phyloP scores from a whole-genome alignment of 202 grass and related monocot genomes.

The Saccharum hybrid region DNA sequence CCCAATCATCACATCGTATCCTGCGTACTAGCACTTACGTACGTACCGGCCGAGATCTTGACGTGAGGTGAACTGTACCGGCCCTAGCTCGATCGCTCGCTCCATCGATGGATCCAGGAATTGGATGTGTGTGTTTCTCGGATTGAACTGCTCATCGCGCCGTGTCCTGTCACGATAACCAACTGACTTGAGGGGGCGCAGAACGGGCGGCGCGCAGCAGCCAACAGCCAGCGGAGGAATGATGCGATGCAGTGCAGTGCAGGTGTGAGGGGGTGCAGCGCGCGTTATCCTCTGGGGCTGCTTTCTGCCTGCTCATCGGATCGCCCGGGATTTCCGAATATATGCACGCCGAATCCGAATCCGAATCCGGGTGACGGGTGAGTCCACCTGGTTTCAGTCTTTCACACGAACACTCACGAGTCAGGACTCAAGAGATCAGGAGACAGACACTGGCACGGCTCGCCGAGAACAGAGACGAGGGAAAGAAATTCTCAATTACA shows the following conservation, averaged over 20 bases:
- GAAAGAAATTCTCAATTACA: too few species aligned
- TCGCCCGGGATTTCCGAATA: conserved; percentile 50
- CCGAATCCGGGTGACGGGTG: conserved; percentile 33
- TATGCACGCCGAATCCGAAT: conserved; percentile 34
- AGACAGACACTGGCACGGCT: not conserved
- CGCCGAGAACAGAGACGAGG: too few species aligned
- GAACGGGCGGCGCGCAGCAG: conserved; percentile 22
- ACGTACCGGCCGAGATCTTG: too few species aligned
- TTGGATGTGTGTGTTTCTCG: not conserved
- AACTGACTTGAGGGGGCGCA: conserved; percentile 21
- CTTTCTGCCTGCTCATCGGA: conserved; percentile 40
- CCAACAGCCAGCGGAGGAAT: not conserved
- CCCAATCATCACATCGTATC: too few species aligned
- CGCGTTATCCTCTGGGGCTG: not conserved
- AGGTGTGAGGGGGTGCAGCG: not conserved
- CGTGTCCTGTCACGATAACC: conserved; percentile 8
- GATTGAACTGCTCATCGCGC: not conserved
- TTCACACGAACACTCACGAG: not conserved
- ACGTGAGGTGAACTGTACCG: not conserved
- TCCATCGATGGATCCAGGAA: not conserved
- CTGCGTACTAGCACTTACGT: too few species aligned
- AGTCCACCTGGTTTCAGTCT: not conserved
- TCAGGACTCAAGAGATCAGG: not conserved
- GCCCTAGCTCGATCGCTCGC: not conserved
- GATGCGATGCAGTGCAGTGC: not conserved